A percentile compares a stretch with the other conserved stretches of the same genome.
Conservation (phyloP, 805 yeast species). For the Starmerella apis region DNA sequence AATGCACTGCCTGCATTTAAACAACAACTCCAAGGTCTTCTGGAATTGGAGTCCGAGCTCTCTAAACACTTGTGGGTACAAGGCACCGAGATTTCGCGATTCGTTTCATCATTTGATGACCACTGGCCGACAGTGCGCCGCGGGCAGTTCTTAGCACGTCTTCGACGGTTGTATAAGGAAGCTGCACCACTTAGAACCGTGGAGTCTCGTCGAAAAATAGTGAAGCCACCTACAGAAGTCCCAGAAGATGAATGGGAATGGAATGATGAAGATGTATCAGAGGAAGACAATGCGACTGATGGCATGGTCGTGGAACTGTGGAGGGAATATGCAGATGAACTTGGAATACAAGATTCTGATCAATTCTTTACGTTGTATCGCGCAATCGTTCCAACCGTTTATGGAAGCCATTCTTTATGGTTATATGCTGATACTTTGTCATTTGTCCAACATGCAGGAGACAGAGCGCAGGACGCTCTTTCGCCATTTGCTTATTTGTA, state of each 20-base stretch:
- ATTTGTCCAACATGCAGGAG: conserved; percentile 7
- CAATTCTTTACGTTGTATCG: conserved; percentile 18
- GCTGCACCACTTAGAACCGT: neutral
- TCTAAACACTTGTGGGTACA: conserved; percentile 7
- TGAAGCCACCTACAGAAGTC: neutral
- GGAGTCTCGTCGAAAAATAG: conserved; percentile 1
- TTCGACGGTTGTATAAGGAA: conserved; percentile 13
- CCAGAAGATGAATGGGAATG: conserved; percentile 25
- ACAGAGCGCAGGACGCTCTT: conserved; percentile 2
- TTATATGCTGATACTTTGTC: conserved; percentile 21
- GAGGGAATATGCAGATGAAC: conserved; percentile 9
- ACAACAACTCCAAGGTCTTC: conserved; percentile 9
- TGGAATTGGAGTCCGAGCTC: conserved; percentile 13
- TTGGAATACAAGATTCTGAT: conserved; percentile 5
- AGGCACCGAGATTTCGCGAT: conserved; percentile 11
- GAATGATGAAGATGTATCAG: conserved; percentile 17
- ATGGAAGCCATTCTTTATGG: conserved; percentile 15
- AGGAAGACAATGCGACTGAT: neutral
- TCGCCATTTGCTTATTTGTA: conserved; percentile 10
- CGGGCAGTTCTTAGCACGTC: conserved; percentile 10
- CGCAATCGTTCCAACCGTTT: conserved; percentile 22
- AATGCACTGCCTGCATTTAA: conserved; percentile 7
- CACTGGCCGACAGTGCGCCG: conserved; percentile 15
- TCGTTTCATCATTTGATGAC: conserved; percentile 12
- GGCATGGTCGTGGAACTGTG: conserved; percentile 11